phyloP scores from a whole-genome alignment of 805 yeast species.

The Yueomyces sinensis region DNA sequence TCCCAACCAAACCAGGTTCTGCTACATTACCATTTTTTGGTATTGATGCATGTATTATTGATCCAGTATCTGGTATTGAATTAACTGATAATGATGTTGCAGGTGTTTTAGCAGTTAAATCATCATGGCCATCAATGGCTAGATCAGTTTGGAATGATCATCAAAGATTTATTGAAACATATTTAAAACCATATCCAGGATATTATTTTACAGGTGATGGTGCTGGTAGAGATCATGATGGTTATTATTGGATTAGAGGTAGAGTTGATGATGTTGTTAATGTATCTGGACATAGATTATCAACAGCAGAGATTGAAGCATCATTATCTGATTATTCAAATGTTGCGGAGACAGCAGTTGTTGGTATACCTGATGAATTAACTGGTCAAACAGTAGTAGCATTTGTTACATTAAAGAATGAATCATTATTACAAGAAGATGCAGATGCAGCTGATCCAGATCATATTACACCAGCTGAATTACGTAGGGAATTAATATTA shows the following conservation, averaged over 20 bases:
- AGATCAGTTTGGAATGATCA: conserved; percentile 73
- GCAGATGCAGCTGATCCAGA: conserved; percentile 20
- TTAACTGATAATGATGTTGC: conserved; percentile 56
- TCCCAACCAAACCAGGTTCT: conserved; percentile 76
- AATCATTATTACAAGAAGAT: conserved; percentile 24
- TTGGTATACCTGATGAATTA: conserved; percentile 69
- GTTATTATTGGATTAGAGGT: conserved; percentile 76
- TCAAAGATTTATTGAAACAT: conserved; percentile 65
- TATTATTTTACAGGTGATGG: conserved; percentile 84
- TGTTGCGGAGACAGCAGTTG: conserved; percentile 73
- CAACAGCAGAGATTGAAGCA: conserved; percentile 84
- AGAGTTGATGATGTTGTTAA: conserved; percentile 84
- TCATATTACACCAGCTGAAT: conserved; percentile 25
- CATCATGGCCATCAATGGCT: conserved; percentile 79
- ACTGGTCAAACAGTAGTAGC: conserved; percentile 85
- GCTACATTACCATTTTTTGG: conserved; percentile 82
- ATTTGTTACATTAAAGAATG: conserved; percentile 58
- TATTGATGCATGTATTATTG: conserved; percentile 57
- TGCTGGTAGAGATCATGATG: conserved; percentile 75
- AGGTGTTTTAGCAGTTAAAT: conserved; percentile 64
- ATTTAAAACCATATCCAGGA: conserved; percentile 69
- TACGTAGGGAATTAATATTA: conserved; percentile 52
- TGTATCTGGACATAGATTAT: conserved; percentile 74
- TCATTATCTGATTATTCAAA: conserved; percentile 59
- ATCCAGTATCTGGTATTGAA: conserved; percentile 64